Base-by-base conservation (phyloP, 2,329 filamentous ascomycete genomes). In the Acarospora socialis region DNA sequence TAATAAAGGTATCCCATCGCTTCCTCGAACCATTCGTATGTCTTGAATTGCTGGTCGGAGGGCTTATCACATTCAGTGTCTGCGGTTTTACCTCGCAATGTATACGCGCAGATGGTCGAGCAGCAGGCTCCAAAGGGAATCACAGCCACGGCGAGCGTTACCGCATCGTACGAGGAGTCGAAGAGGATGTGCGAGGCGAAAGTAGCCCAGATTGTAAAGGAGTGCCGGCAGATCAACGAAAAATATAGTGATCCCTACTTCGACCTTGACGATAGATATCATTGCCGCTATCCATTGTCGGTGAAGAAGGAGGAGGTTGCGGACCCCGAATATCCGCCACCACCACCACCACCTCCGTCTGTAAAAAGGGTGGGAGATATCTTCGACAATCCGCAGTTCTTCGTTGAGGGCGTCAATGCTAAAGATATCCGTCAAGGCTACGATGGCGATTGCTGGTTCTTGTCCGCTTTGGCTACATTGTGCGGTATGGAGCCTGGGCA, bases 211-310 rank as follows among this genome's bases (percentile, higher is more conserved):
- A 65, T 65, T 16, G 57, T 61, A 20, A 54, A 56, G 28, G 61
- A 65, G 36, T 82, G 77, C 47, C 64, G 68, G 5, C 65, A 76
- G 6, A 60, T 78, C 35, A 83, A 83, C 52, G 73, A 78, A 42
- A 81, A 79, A 52, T 84, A 82, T 47, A 65, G 73, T 19, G 77
- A 82, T 43, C 67, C 72, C 16, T 68, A 81, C 47, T 83, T 83
- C 47, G 74, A 83, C 49, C 66, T 83, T 28, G 77, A 82, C 47
- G 57, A 64, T 21, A 75, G 79, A 47, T 61, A 78, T 38, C 70
- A 74, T 51, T n/a, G n/a, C n/a, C n/a, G n/a, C n/a, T n/a, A n/a
- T n/a, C n/a, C n/a, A n/a, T n/a, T n/a, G n/a, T n/a, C n/a, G n/a
- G n/a, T n/a, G n/a, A n/a, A n/a, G n/a, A n/a, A n/a, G n/a, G n/a